These are phyloP conservation scores for Neopestalotiopsis sp. DNA, from an alignment of 2,329 filamentous ascomycete species.

Conservation along the genomic window DNA sequence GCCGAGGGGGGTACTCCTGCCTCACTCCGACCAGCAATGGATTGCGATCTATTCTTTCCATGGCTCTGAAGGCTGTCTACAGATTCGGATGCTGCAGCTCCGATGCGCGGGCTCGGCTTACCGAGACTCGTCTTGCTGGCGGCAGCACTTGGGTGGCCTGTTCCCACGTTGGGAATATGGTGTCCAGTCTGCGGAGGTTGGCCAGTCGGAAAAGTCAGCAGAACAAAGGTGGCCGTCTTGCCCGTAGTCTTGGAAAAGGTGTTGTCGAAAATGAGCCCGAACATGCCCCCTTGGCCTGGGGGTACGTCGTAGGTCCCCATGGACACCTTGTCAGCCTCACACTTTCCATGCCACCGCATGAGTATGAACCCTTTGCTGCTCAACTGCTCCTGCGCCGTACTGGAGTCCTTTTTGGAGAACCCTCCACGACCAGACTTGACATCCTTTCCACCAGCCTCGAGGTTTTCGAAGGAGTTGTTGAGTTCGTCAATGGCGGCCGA, in stretches of 20 bases:
- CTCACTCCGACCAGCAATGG: slow-evolving; percentile 60
- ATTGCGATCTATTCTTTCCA: slow-evolving; percentile 48
- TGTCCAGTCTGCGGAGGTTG: slow-evolving; percentile 77
- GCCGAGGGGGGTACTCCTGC: slow-evolving; percentile 39
- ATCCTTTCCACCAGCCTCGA: slow-evolving; percentile 37
- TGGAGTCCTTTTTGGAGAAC: slow-evolving; percentile 61
- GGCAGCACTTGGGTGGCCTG: slow-evolving; percentile 38
- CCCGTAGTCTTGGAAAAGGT: slow-evolving; percentile 96
- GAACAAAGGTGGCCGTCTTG: slow-evolving; percentile 92
- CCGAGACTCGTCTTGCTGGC: slow-evolving; percentile 59
- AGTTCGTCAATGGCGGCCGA: slow-evolving; percentile 45
- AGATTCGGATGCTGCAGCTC: slow-evolving; percentile 56
- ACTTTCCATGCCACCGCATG: slow-evolving; percentile 90
- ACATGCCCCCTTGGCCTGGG: slow-evolving; percentile 82
- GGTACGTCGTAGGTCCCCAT: slow-evolving; percentile 87
- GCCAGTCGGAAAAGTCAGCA: slow-evolving; percentile 90
- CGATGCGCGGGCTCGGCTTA: slow-evolving; percentile 52
- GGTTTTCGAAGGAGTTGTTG: slow-evolving; percentile 53
- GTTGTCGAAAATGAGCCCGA: slow-evolving; percentile 96
- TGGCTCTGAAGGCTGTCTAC: slow-evolving; percentile 67
- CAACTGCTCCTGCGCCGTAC: slow-evolving; percentile 67
- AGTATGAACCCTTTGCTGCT: slow-evolving; percentile 71
- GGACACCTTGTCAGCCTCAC: slow-evolving; percentile 93
- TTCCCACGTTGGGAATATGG: slow-evolving; percentile 67
- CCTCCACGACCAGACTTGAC: slow-evolving; percentile 47